Evolutionary conservation across 306 rosid genomes (phyloP).

Genomic region (Lathyrus oleraceus): DNA sequence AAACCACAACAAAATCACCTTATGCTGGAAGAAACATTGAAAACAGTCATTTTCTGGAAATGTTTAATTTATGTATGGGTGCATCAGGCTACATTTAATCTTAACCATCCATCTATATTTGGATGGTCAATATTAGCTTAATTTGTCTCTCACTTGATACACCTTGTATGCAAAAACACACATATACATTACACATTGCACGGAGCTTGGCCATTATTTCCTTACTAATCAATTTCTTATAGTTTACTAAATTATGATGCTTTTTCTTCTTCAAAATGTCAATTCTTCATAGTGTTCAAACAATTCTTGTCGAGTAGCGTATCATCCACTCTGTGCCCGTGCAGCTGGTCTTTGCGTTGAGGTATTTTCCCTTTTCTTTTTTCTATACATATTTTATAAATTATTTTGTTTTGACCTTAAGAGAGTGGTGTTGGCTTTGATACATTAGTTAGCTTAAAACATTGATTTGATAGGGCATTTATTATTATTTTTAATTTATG

Average conservation of each 20-base stretch:
- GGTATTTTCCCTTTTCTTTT: constrained; percentile 50
- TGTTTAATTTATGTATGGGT: background rate
- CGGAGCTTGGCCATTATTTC: constrained; percentile 24
- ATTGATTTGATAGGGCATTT: constrained; percentile 6
- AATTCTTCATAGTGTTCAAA: constrained; percentile 82
- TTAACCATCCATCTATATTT: background rate
- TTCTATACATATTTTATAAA: background rate
- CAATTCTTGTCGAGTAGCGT: constrained; percentile 86
- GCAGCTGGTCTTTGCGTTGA: constrained; percentile 99
- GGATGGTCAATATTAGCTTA: constrained; percentile 11
- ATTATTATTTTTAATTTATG: constrained; percentile 26
- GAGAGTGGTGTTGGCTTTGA: constrained; percentile 24
- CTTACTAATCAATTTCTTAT: constrained; percentile 11
- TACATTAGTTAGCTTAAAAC: constrained; percentile 13
- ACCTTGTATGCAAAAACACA: constrained; percentile 3
- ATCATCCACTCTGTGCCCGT: constrained; percentile 99
- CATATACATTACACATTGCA: background rate
- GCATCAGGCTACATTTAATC: background rate
- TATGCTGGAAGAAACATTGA: constrained; percentile 6
- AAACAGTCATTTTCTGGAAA: constrained; percentile 5
- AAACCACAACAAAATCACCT: constrained; percentile 4
- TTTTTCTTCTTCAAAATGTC: constrained; percentile 19
- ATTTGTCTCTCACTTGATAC: background rate
- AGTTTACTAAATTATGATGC: constrained; percentile 14
- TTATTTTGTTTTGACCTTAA: constrained; percentile 30